Conservation (phyloP, 371 early-diverging fungal genomes). For the Mucor velutinosus region DNA sequence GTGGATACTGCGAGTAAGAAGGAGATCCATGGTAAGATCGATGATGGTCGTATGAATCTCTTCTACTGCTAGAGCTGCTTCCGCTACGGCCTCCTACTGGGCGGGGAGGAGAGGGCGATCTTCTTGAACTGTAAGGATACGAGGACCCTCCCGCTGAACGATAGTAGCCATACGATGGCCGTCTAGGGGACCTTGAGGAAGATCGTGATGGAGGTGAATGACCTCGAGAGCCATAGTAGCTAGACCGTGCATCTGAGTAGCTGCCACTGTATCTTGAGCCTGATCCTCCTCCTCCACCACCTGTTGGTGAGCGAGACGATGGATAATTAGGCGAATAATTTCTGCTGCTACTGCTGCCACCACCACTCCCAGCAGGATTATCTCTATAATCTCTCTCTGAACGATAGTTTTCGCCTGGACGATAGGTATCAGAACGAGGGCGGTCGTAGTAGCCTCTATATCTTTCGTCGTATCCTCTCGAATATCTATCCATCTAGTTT, state of each 20-base stretch:
- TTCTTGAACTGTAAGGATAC: conserved; percentile 27
- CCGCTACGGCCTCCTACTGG: conserved; percentile 11
- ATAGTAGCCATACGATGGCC: conserved; percentile 41
- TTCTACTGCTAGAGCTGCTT: conserved; percentile 24
- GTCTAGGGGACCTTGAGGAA: conserved; percentile 35
- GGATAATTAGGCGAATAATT: conserved; percentile 34
- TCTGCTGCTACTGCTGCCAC: conserved; percentile 10
- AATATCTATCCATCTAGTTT: conserved; percentile 41
- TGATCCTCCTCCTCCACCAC: not conserved
- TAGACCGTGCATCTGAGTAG: conserved; percentile 27
- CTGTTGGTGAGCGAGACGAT: conserved; percentile 32
- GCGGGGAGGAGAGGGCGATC: conserved; percentile 33
- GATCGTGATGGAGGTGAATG: conserved; percentile 36
- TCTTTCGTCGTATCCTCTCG: conserved; percentile 49
- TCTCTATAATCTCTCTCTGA: conserved; percentile 46
- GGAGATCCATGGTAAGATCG: conserved; percentile 21
- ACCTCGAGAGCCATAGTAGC: conserved; percentile 26
- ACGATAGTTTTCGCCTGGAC: conserved; percentile 50
- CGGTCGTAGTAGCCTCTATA: conserved; percentile 47
- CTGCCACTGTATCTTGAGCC: conserved; percentile 10
- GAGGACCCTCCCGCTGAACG: conserved; percentile 18
- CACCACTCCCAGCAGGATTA: conserved; percentile 13
- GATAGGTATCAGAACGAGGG: conserved; percentile 48
- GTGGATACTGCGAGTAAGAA: conserved; percentile 8
- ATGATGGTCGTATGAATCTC: conserved; percentile 36